Evolutionary conservation across 305 asterid species (phyloP).

Genomic region (Withania somnifera): DNA sequence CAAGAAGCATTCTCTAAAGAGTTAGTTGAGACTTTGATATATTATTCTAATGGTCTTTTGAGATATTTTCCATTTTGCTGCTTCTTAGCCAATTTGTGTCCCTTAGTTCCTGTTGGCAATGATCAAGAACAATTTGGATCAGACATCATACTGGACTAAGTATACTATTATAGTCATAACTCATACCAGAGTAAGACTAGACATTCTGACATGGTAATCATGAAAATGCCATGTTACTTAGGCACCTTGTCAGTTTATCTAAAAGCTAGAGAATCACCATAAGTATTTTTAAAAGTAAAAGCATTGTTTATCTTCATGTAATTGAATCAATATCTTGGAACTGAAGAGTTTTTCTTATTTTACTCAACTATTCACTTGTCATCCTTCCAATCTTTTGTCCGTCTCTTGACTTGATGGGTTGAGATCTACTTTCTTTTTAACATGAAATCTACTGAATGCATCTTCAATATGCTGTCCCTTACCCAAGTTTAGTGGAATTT

Average conservation of each 20-base stretch:
- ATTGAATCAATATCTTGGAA: too few species aligned
- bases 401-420: too few species aligned
- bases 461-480: neutral
- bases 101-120: neutral
- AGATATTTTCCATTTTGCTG: neutral
- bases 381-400: too few species aligned
- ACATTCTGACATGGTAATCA: neutral
- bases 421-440: too few species aligned
- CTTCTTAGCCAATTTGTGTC: neutral
- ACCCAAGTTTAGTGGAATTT: neutral
- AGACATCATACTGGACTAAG: neutral
- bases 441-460: too few species aligned
- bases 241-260: too few species aligned
- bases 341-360: too few species aligned
- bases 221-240: neutral
- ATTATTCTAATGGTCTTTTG: neutral
- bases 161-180: neutral
- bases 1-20: neutral
- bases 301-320: neutral
- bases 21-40: neutral
- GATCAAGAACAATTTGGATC: neutral
- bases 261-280: too few species aligned
- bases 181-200: neutral
- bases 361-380: too few species aligned
- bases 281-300: too few species aligned